These are phyloP conservation scores for Gamsiella multidivaricata DNA, from an alignment of 192 early-diverging fungal species.

Conservation along the genomic window DNA sequence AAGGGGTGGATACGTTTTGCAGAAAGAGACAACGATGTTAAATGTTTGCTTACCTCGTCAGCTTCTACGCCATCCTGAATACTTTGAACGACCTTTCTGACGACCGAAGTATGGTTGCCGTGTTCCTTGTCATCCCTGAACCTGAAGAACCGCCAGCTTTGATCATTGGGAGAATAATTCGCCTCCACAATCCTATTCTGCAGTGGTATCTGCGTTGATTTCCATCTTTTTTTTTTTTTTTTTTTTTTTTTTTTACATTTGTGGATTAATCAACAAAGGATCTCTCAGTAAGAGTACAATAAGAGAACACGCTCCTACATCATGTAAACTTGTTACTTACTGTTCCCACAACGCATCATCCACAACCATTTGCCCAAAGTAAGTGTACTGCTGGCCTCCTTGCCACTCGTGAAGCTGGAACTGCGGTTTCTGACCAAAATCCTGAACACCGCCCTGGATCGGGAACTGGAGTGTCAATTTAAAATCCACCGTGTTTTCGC, in stretches of 20 bases:
- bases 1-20: too few relatives aligned
- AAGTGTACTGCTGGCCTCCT: slow-evolving; percentile 30
- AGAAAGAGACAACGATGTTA: too few relatives aligned
- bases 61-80: slow-evolving; percentile 77
- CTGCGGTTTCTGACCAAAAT: slow-evolving; percentile 46
- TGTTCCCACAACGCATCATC: slow-evolving; percentile 65
- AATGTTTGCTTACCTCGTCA: slow-evolving; percentile 70
- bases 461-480: slow-evolving; percentile 56
- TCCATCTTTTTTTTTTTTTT: slow-evolving; percentile 21
- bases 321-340: slow-evolving; percentile 18
- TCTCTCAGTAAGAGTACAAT: too few relatives aligned
- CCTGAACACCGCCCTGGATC: slow-evolving; percentile 21
- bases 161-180: slow-evolving; percentile 62
- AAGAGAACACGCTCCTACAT: too few relatives aligned
- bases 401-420: slow-evolving; percentile 66
- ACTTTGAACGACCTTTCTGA: slow-evolving; percentile 72
- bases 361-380: slow-evolving; percentile 66
- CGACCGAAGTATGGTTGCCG: slow-evolving; percentile 72
- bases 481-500: slow-evolving; percentile 87
- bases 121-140: slow-evolving; percentile 84
- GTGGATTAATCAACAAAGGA: too few relatives aligned
- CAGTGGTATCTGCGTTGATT: slow-evolving; percentile 34
- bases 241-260: neutral
- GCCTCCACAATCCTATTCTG: slow-evolving; percentile 75
- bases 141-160: slow-evolving; percentile 78